Evolutionary conservation across 2,329 filamentous ascomycete genomes (phyloP).

Genomic region (Phoma sp.): DNA sequence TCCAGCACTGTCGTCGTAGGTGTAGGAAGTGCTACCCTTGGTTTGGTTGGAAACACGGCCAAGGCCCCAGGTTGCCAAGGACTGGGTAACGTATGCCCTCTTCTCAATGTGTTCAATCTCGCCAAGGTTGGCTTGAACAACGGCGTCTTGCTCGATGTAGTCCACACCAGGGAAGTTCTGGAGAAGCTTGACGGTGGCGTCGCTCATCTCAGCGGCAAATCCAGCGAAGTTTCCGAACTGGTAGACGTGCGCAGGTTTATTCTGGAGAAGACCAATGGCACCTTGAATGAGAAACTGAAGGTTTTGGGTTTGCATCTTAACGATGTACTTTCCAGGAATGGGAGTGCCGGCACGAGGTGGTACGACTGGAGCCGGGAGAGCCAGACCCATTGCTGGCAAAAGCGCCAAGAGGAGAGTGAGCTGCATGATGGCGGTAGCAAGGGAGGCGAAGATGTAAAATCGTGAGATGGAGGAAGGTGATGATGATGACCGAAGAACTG

Average conservation of each 20-base stretch:
- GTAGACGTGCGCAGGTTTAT: conserved; percentile 46
- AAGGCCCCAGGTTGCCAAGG: conserved; percentile 52
- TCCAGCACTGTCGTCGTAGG: conserved; percentile 51
- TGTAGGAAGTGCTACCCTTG: conserved; percentile 43
- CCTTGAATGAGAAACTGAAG: conserved; percentile 36
- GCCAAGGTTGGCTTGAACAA: conserved; percentile 41
- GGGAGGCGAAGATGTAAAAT: conserved; percentile 22
- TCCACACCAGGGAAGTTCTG: conserved; percentile 43
- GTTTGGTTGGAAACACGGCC: conserved; percentile 49
- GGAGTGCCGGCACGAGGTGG: conserved; percentile 44
- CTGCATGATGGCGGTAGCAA: conserved; percentile 48
- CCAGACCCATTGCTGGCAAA: conserved; percentile 45
- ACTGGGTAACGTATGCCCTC: conserved; percentile 49
- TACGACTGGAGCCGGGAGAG: conserved; percentile 50
- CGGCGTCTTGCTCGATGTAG: conserved; percentile 51
- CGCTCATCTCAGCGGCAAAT: conserved; percentile 46
- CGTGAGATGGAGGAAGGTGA: conserved; percentile 19
- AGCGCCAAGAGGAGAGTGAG: conserved; percentile 48
- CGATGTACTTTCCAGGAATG: conserved; percentile 55
- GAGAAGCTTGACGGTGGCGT: conserved; percentile 40
- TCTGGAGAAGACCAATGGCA: conserved; percentile 35
- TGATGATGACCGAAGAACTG: conserved; percentile 31
- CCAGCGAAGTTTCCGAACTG: conserved; percentile 50
- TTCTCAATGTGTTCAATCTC: conserved; percentile 32
- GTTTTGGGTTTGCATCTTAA: conserved; percentile 54